phyloP scores from a whole-genome alignment of 352 stramenopile species.

The Phytopythium litorale region DNA sequence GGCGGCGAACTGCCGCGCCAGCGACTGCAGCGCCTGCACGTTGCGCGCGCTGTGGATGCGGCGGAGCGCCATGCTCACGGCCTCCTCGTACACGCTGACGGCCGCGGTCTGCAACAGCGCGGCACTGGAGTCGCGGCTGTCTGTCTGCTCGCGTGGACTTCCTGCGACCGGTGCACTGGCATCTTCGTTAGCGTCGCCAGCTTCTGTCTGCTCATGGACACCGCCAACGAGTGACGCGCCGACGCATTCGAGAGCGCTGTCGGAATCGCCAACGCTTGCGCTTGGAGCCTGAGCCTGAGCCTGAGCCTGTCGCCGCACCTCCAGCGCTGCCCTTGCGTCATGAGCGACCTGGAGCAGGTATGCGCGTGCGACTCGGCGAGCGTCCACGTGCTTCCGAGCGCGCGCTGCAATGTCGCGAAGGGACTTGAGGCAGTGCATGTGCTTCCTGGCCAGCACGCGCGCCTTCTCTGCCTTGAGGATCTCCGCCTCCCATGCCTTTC shows the following conservation, averaged over 20 bases:
- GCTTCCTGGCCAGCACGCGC: constrained; percentile 39
- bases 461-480: constrained; percentile 41
- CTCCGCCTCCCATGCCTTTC: constrained; percentile 24
- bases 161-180: neutral
- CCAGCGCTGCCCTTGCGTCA: constrained; percentile 18
- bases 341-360: constrained; percentile 19
- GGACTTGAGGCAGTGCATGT: constrained; percentile 43
- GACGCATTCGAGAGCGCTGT: neutral
- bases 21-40: constrained; percentile 21
- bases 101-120: neutral
- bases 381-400: constrained; percentile 22
- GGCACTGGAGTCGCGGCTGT: neutral
- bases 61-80: constrained; percentile 17
- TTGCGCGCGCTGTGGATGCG: constrained; percentile 9
- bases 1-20: constrained; percentile 24
- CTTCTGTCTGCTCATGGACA: neutral
- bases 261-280: neutral
- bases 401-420: constrained; percentile 39
- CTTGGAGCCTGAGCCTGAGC: neutral
- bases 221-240: neutral
- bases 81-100: constrained; percentile 15
- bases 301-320: neutral
- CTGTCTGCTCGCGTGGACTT: neutral
- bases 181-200: neutral
- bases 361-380: constrained; percentile 16